phyloP scores from a whole-genome alignment of 148 eudicot species.

The Chenopodium formosanum region DNA sequence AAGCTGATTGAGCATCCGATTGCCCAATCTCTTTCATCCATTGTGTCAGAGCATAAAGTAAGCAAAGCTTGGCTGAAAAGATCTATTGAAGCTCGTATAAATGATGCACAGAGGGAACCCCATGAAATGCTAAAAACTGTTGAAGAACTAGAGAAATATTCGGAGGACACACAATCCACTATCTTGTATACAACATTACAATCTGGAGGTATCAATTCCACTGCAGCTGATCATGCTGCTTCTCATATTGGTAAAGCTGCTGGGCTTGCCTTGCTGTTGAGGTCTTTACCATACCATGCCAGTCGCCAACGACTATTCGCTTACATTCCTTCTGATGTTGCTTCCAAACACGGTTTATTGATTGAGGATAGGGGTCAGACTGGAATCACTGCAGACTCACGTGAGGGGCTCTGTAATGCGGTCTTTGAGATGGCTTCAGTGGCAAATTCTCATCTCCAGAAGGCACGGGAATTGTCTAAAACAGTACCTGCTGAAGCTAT shows the following conservation, averaged over 20 bases:
- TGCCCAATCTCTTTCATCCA: slow-evolving; percentile 72
- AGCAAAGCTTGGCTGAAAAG: slow-evolving; percentile 84
- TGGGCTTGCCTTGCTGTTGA: slow-evolving; percentile 75
- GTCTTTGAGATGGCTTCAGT: slow-evolving; percentile 89
- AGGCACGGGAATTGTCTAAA: slow-evolving; percentile 71
- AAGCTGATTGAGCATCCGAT: slow-evolving; percentile 85
- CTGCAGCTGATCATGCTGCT: slow-evolving; percentile 95
- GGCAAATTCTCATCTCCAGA: slow-evolving; percentile 76
- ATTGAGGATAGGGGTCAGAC: slow-evolving; percentile 41
- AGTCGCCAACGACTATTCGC: slow-evolving; percentile 57
- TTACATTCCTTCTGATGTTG: slow-evolving; percentile 72
- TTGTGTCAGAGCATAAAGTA: slow-evolving; percentile 57
- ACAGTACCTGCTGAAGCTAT: slow-evolving; percentile 68
- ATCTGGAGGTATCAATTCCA: slow-evolving; percentile 75
- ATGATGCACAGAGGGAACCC: slow-evolving; percentile 73
- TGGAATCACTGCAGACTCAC: slow-evolving; percentile 54
- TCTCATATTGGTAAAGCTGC: slow-evolving; percentile 95
- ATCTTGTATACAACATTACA: slow-evolving; percentile 77
- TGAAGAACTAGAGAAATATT: slow-evolving; percentile 68
- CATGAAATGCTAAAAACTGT: slow-evolving; percentile 50
- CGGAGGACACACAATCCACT: slow-evolving; percentile 82
- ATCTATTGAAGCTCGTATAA: slow-evolving; percentile 80
- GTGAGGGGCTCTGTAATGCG: slow-evolving; percentile 60
- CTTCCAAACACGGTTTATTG: slow-evolving; percentile 65
- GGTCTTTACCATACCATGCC: slow-evolving; percentile 79